Conservation (phyloP, 1,284 basidiomycete genomes). For the Retiboletus flavoniger region DNA sequence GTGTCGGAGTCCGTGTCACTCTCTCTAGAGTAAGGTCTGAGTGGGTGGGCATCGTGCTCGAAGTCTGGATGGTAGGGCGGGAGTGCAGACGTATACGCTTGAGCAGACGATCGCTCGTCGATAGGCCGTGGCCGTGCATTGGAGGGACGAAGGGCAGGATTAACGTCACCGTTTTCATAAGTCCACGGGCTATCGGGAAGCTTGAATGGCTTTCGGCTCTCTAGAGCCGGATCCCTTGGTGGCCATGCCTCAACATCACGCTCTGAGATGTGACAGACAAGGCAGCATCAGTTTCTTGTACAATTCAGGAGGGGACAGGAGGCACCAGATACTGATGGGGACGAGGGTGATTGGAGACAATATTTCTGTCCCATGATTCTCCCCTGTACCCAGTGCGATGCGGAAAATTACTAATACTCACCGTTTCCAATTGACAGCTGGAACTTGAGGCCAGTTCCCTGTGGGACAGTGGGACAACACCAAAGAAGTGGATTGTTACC, state of each 20-base stretch:
- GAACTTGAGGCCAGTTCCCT: slow-evolving; percentile 78
- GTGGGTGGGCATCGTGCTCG: slow-evolving; percentile 27
- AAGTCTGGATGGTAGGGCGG: slow-evolving; percentile 78
- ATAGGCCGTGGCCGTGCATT: slow-evolving; percentile 40
- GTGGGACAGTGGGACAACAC: slow-evolving; percentile 73
- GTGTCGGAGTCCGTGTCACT: slow-evolving; percentile 41
- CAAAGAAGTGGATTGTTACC: slow-evolving; percentile 75
- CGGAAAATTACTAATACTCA: slow-evolving; percentile 61
- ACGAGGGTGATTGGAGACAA: not conserved
- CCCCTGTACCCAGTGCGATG: slow-evolving; percentile 11
- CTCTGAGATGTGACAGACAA: slow-evolving; percentile 9
- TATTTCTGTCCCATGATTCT: slow-evolving; percentile 11
- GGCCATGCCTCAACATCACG: slow-evolving; percentile 47
- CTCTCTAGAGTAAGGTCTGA: slow-evolving; percentile 34
- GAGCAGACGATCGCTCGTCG: slow-evolving; percentile 18
- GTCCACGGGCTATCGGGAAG: slow-evolving; percentile 77
- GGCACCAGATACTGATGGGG: slow-evolving; percentile 8
- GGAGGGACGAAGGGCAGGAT: slow-evolving; percentile 68
- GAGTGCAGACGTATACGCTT: slow-evolving; percentile 46
- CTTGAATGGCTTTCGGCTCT: slow-evolving; percentile 41
- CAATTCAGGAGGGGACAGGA: not conserved
- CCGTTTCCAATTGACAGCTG: slow-evolving; percentile 70
- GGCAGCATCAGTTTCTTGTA: slow-evolving; percentile 5
- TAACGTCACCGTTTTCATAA: slow-evolving; percentile 72
- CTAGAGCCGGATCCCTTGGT: slow-evolving; percentile 51